Base-by-base conservation (phyloP, 1,284 basidiomycete species). In the Heterobasidion occidentale region DNA sequence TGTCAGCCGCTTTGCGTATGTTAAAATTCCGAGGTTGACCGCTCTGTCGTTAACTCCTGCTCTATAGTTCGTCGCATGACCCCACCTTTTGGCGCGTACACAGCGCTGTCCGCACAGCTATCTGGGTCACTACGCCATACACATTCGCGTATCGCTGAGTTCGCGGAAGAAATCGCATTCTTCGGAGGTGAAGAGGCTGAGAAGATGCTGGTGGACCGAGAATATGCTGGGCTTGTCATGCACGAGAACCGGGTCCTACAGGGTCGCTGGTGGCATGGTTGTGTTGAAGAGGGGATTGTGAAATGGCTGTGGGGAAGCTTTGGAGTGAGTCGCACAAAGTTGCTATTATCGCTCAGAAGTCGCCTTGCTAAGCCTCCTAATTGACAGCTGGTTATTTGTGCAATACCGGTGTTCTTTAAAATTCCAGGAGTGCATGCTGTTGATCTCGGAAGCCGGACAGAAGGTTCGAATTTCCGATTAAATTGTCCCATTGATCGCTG, bases 291-390 rank as follows among this genome's bases (percentile, higher is more conserved):
- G 70, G 94, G 94, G 2, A 88, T 99, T 57, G 90, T 98, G 67
- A 98, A 98, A 72, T 96, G 95, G 95, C 69, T 95, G 14, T 98
- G 96, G 96, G 95, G 95, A 62, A 90, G 88, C 67, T 89, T 97
- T 66, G 95, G 95, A 27, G 86, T 91, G 68, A 63, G 80, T 74
- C 44, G 20, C 59, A 36, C 20, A 44, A 9, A 46, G 60, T 58
- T 57, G 36, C 57, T 54, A 27, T 27, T 5, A 27, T 6, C 27
- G 27, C 27, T 5, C 5, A 15, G 20, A 48, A 42, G 11, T 11
- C 38, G 12, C n/a, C n/a, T n/a, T 15, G 27, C 15, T 20, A 33
- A 9, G 2, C 46, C 17, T 47, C 5, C 50, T 51, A 17, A 50
- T 50, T 15, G 7, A 14, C 12, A 92, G 85, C 77, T 98, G 34